Conservation (phyloP, 495 filamentous ascomycete species). For the Neurospora sp. region DNA sequence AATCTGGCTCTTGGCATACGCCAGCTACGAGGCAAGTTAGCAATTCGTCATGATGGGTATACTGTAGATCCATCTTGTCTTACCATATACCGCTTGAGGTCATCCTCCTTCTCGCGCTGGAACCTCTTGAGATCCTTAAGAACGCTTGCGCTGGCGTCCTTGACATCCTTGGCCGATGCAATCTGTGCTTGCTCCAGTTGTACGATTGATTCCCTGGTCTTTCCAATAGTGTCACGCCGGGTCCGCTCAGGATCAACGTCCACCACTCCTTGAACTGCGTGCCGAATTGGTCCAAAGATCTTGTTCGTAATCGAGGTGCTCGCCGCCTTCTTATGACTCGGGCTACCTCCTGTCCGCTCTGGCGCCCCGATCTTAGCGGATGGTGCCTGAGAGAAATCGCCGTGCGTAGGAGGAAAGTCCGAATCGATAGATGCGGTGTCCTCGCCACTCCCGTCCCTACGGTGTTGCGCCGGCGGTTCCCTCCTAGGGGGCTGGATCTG, state of each 20-base stretch:
- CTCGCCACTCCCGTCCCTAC: conserved; percentile 39
- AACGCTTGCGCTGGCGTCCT: conserved; percentile 77
- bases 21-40: conserved; percentile 49
- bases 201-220: conserved; percentile 66
- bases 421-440: conserved; percentile 84
- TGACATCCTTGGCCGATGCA: conserved; percentile 81
- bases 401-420: conserved; percentile 86
- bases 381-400: conserved; percentile 49
- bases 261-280: conserved; percentile 90
- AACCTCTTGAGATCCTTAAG: conserved; percentile 85
- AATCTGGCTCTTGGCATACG: conserved; percentile 87
- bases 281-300: conserved; percentile 89
- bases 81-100: conserved; percentile 93
- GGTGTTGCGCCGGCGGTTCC: conserved; percentile 37
- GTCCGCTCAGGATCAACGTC: conserved; percentile 93
- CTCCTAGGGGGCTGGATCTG: conserved; percentile 45
- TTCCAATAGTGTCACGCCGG: conserved; percentile 84
- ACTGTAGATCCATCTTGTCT: conserved; percentile 19
- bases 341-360: conserved; percentile 27
- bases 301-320: conserved; percentile 80
- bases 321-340: conserved; percentile 60
- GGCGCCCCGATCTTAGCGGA: conserved; percentile 51
- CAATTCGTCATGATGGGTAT: background rate
- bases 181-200: conserved; percentile 83
- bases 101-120: conserved; percentile 87